Conservation (phyloP, 176 grass and related monocot species). For the Alopecurus myosuroides region DNA sequence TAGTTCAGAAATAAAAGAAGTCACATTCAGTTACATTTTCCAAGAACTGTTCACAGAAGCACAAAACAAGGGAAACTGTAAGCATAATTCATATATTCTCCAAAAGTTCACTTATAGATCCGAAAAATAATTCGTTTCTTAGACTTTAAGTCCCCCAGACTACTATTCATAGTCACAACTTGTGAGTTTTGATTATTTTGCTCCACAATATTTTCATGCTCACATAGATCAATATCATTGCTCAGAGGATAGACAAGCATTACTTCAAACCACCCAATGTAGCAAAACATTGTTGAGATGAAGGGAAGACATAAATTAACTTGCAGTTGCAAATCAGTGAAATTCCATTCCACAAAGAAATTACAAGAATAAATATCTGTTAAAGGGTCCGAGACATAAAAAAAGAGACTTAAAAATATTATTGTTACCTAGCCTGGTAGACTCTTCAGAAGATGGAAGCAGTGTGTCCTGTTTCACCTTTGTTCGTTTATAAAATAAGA, state of each 20-base stretch:
- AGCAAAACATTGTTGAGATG: background rate
- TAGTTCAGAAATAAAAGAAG: slow-evolving; percentile 27
- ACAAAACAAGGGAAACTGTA: background rate
- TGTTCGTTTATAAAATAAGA: slow-evolving; percentile 55
- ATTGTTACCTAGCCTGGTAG: slow-evolving; percentile 41
- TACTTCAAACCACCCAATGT: background rate
- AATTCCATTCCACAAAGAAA: background rate
- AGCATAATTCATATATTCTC: background rate
- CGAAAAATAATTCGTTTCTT: background rate
- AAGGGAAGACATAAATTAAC: background rate
- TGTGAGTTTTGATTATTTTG: background rate
- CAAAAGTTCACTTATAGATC: background rate
- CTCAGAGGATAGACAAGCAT: background rate
- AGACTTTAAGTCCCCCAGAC: background rate
- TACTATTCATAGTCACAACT: background rate
- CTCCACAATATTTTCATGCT: background rate
- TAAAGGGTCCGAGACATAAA: background rate
- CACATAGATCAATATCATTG: background rate
- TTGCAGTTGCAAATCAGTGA: too few relatives aligned
- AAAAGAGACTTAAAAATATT: background rate
- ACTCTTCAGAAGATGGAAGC: slow-evolving; percentile 58
- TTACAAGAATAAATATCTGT: background rate
- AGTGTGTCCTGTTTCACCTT: slow-evolving; percentile 38
- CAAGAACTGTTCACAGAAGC: background rate
- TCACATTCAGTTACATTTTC: background rate